phyloP scores from a whole-genome alignment of 2,329 filamentous ascomycete species.

The Clarireedia paspali region DNA sequence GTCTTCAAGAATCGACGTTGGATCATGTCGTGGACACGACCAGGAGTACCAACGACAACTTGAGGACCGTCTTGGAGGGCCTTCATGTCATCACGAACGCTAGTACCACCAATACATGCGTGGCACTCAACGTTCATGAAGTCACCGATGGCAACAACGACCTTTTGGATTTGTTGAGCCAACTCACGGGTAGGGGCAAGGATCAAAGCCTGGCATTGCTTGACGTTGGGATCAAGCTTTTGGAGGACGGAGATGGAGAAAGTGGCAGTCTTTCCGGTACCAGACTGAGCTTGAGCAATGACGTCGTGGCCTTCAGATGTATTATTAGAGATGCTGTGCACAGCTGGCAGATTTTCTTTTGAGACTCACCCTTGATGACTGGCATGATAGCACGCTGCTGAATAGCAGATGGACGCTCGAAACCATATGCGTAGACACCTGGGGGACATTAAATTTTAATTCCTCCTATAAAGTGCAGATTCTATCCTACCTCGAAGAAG shows the following conservation, averaged over 20 bases:
- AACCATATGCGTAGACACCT: conserved; percentile 98
- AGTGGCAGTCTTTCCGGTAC: conserved; percentile 98
- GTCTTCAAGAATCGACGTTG: conserved; percentile 96
- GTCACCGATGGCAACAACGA: conserved; percentile 96
- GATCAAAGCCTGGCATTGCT: conserved; percentile 96
- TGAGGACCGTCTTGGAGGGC: conserved; percentile 92
- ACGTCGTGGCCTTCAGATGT: conserved; percentile 75
- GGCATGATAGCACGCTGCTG: conserved; percentile 99
- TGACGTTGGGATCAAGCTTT: conserved; percentile 92
- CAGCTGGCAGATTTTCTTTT: conserved; percentile 1
- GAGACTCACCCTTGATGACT: conserved; percentile 87
- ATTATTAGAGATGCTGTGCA: conserved; percentile 21
- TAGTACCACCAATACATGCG: conserved; percentile 97
- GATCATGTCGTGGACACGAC: conserved; percentile 99
- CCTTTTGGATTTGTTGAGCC: conserved; percentile 99
- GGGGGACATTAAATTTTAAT: conserved; percentile 16
- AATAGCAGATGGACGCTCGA: conserved; percentile 98
- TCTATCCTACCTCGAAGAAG: conserved; percentile 75
- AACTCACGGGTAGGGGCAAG: conserved; percentile 97
- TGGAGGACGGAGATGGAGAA: conserved; percentile 99
- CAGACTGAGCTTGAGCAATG: conserved; percentile 98
- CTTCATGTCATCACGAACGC: conserved; percentile 97
- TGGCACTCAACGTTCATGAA: conserved; percentile 99
- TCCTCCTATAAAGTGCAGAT: conserved; percentile 8
- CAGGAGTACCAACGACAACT: conserved; percentile 95